A percentile compares a stretch with the other conserved stretches of the same genome.
Conservation (phyloP, 148 eudicot species). For the Camellia sinensis region DNA sequence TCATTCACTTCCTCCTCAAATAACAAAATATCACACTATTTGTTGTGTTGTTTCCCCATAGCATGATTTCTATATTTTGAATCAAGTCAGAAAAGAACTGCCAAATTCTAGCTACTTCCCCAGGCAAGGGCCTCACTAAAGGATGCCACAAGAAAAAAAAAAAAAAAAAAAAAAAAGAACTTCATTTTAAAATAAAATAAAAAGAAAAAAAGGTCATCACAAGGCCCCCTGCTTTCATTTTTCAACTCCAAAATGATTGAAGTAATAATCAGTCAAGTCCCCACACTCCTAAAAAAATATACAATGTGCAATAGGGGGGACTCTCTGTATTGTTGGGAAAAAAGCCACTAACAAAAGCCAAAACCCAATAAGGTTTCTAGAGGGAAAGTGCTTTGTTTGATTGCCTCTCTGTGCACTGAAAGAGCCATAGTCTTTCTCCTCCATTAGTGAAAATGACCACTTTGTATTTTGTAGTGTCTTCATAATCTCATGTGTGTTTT, state of each 20-base stretch:
- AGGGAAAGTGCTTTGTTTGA: too few relatives aligned
- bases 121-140: too few relatives aligned
- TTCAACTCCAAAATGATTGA: neutral
- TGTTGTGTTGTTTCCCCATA: neutral
- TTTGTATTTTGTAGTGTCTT: neutral
- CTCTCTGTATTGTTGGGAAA: too few relatives aligned
- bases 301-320: too few relatives aligned
- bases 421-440: neutral
- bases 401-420: too few relatives aligned
- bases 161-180: too few relatives aligned
- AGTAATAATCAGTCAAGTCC: neutral
- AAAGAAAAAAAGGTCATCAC: constrained; percentile 3
- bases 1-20: too few relatives aligned
- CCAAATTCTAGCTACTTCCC: neutral
- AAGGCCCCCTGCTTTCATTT: neutral
- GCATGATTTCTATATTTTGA: neutral
- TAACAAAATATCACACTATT: too few relatives aligned
- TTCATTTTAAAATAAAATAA: too few relatives aligned
- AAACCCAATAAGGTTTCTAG: too few relatives aligned
- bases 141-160: too few relatives aligned
- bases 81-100: neutral
- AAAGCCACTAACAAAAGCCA: too few relatives aligned
- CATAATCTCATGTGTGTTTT: neutral
- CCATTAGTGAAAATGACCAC: constrained; percentile 6
- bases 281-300: neutral